These are phyloP conservation scores for Phoma sp. DNA, from an alignment of 2,329 filamentous ascomycete genomes.

Conservation along the genomic window DNA sequence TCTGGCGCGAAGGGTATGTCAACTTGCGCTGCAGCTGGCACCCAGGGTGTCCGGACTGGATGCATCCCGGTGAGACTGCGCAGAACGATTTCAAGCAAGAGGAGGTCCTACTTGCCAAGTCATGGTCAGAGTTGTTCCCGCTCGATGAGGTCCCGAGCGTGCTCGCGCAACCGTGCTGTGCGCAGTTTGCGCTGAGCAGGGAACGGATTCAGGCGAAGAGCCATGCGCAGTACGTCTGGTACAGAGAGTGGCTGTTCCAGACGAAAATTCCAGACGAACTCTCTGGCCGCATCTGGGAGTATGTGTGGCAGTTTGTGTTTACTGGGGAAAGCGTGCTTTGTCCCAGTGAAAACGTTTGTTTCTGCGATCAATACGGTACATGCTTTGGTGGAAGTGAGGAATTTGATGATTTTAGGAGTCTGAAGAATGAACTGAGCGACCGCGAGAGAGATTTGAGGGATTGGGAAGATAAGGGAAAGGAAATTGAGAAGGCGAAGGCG, in stretches of 20 bases:
- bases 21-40: conserved; percentile 64
- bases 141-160: conserved; percentile 55
- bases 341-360: conserved; percentile 63
- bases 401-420: conserved; percentile 57
- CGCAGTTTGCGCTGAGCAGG: conserved; percentile 66
- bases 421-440: conserved; percentile 52
- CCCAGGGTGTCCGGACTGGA: conserved; percentile 62
- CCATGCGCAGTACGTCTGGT: conserved; percentile 60
- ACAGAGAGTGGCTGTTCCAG: conserved; percentile 66
- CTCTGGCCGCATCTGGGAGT: conserved; percentile 67
- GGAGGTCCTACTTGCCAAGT: conserved; percentile 52
- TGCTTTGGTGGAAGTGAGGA: conserved; percentile 62
- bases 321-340: conserved; percentile 58
- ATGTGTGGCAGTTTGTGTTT: conserved; percentile 69
- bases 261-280: conserved; percentile 63
- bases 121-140: conserved; percentile 58
- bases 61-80: conserved; percentile 54
- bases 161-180: conserved; percentile 67
- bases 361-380: conserved; percentile 68
- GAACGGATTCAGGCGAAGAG: conserved; percentile 63
- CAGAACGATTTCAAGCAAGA: conserved; percentile 52
- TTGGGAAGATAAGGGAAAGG: conserved; percentile 51
- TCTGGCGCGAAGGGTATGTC: conserved; percentile 59
- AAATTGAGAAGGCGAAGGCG: conserved; percentile 44
- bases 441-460: conserved; percentile 50